A percentile compares a stretch with the other conserved stretches of the same genome.
Evolutionary conservation across 2,329 filamentous ascomycete genomes (phyloP).

Genomic region (Torrubiellomyces zombiae): DNA sequence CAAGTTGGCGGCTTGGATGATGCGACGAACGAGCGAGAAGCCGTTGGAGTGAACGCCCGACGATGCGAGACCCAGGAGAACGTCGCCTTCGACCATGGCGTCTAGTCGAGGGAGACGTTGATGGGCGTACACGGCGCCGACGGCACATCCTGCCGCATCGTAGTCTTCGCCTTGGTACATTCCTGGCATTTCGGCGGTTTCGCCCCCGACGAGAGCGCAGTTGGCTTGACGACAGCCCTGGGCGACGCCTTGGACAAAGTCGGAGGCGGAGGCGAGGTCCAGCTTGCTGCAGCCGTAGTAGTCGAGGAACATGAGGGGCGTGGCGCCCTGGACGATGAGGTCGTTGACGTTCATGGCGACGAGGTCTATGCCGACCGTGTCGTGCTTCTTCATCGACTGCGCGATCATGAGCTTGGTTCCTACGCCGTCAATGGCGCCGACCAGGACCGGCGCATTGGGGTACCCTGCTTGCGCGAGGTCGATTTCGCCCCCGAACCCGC

Average conservation of each 20-base stretch:
- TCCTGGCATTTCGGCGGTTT: constrained; percentile 96
- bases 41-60: constrained; percentile 91
- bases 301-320: constrained; percentile 91
- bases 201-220: constrained; percentile 87
- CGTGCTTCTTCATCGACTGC: constrained; percentile 74
- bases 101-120: constrained; percentile 59
- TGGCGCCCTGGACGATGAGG: constrained; percentile 85
- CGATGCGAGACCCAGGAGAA: constrained; percentile 72
- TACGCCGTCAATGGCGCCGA: constrained; percentile 92
- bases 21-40: constrained; percentile 88
- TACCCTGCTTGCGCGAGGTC: constrained; percentile 56
- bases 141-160: constrained; percentile 79
- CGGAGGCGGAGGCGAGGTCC: constrained; percentile 56
- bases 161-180: constrained; percentile 84
- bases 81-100: constrained; percentile 65
- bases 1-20: constrained; percentile 58
- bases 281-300: constrained; percentile 92
- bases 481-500: constrained; percentile 68
- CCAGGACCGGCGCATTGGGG: constrained; percentile 57
- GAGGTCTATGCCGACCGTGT: constrained; percentile 89
- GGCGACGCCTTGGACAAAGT: constrained; percentile 85
- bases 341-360: constrained; percentile 99
- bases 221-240: constrained; percentile 70
- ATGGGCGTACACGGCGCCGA: constrained; percentile 60
- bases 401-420: constrained; percentile 96